phyloP scores from a whole-genome alignment of 1,139 yeast species.

The Geotrichum candidum region DNA sequence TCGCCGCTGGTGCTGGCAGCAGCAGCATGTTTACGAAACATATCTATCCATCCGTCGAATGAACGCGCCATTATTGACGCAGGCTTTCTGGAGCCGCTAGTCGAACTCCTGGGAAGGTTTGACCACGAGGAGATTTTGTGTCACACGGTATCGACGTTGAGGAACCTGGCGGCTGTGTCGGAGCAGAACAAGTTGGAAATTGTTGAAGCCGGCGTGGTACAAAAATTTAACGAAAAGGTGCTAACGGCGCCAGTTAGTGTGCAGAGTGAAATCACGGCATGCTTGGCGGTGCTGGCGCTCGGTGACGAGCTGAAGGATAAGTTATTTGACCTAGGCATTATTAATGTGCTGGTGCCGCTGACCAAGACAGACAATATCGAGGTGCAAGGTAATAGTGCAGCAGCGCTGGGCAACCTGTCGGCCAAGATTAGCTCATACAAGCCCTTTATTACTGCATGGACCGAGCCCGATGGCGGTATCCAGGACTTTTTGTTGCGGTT shows the following conservation, averaged over 20 bases:
- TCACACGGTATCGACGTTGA: constrained; percentile 91
- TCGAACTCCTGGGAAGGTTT: constrained; percentile 71
- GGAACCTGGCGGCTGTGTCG: constrained; percentile 92
- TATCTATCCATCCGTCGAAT: constrained; percentile 92
- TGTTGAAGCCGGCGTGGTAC: constrained; percentile 92
- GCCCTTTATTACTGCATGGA: constrained; percentile 75
- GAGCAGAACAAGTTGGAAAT: constrained; percentile 90
- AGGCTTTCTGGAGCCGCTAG: constrained; percentile 88
- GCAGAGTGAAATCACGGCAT: constrained; percentile 94
- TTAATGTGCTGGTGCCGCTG: constrained; percentile 85
- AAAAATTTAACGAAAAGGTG: constrained; percentile 85
- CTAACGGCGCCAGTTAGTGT: constrained; percentile 79
- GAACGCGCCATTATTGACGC: constrained; percentile 97
- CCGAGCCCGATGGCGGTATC: constrained; percentile 76
- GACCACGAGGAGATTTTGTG: constrained; percentile 96
- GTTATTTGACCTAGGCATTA: constrained; percentile 74
- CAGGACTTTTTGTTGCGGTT: constrained; percentile 77
- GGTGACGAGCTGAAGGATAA: constrained; percentile 92
- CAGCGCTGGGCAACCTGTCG: constrained; percentile 92
- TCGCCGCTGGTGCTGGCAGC: constrained; percentile 92
- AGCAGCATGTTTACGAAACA: constrained; percentile 95
- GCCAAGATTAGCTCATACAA: constrained; percentile 81
- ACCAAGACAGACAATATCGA: constrained; percentile 86
- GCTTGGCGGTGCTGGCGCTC: constrained; percentile 91
- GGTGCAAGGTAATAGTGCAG: constrained; percentile 97